These are phyloP conservation scores for Byssothecium circinans DNA, from an alignment of 2,329 filamentous ascomycete species.

Conservation along the genomic window DNA sequence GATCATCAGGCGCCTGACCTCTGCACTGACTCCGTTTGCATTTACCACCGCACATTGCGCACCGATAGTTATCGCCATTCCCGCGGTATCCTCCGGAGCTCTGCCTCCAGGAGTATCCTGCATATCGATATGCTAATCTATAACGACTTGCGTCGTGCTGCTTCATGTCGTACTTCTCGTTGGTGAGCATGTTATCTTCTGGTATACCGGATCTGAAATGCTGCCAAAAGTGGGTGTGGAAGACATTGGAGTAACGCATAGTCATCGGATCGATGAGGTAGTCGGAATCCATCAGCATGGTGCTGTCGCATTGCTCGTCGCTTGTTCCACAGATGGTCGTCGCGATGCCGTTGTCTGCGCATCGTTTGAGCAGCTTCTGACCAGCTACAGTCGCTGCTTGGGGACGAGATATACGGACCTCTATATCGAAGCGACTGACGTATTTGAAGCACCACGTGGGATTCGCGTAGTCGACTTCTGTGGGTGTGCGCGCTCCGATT, in stretches of 20 bases:
- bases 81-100: too few relatives aligned
- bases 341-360: not conserved
- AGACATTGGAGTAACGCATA: not conserved
- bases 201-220: not conserved
- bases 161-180: not conserved
- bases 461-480: too few relatives aligned
- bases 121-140: not conserved
- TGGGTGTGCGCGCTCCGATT: not conserved
- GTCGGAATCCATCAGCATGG: not conserved
- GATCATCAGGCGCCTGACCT: not conserved
- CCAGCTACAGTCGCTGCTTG: not conserved
- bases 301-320: constrained; percentile 3
- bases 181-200: constrained; percentile 4
- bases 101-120: not conserved
- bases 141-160: not conserved
- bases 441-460: not conserved
- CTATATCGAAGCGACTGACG: not conserved
- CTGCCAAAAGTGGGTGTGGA: not conserved
- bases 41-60: too few relatives aligned
- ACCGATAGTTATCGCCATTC: too few relatives aligned
- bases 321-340: not conserved
- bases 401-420: not conserved
- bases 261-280: constrained; percentile 2
- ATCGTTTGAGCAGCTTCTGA: not conserved
- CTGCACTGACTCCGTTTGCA: not conserved